Conservation (phyloP, 2,329 filamentous ascomycete genomes). For the Cercospora berteroae region DNA sequence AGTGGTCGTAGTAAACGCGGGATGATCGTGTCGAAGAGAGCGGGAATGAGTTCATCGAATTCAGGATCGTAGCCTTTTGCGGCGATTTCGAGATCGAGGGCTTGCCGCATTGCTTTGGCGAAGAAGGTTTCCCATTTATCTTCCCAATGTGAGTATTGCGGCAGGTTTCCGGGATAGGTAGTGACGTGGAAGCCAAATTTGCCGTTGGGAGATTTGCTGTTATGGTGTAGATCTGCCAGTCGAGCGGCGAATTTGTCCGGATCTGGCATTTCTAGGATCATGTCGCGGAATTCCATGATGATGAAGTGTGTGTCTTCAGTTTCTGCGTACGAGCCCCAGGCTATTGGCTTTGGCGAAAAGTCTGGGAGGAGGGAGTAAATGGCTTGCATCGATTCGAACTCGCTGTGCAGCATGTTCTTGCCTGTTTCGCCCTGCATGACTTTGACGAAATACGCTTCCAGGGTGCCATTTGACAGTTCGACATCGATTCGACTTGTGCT, state of each 20-base stretch:
- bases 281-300: background rate
- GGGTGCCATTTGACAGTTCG: background rate
- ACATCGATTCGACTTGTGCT: background rate
- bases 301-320: background rate
- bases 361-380: background rate
- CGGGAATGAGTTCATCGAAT: background rate
- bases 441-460: background rate
- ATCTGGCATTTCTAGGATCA: background rate
- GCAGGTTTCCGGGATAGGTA: background rate
- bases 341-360: background rate
- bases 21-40: background rate
- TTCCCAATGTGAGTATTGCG: background rate
- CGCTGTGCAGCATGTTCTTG: background rate
- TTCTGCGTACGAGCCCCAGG: background rate
- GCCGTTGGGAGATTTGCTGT: background rate
- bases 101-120: background rate
- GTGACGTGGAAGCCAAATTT: background rate
- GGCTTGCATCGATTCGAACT: background rate
- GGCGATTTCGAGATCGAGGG: background rate
- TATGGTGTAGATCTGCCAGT: background rate
- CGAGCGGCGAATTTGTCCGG: background rate
- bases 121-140: background rate
- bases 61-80: background rate
- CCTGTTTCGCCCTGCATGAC: background rate
- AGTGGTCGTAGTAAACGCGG: background rate